These are phyloP conservation scores for Chlamydomonas schloesseri DNA, from an alignment of 139 green algal genomes.

Conservation along the genomic window DNA sequence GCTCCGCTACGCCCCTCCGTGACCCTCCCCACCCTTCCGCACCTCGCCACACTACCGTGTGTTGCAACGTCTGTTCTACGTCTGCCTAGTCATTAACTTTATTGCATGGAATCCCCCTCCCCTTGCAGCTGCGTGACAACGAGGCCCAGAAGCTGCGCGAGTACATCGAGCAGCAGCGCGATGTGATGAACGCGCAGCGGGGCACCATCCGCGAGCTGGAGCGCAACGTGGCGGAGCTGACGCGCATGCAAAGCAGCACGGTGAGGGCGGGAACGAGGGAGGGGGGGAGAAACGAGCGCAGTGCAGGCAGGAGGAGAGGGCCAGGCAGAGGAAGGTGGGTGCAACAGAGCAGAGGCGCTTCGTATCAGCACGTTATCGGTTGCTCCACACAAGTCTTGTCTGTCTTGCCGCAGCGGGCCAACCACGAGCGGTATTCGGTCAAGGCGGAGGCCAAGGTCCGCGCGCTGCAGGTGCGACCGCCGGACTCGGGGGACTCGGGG, in stretches of 20 bases:
- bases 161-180: slow-evolving; percentile 45
- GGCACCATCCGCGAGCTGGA: slow-evolving; percentile 42
- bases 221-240: slow-evolving; percentile 39
- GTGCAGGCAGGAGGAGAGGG: no score
- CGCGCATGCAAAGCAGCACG: background rate
- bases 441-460: slow-evolving; percentile 46
- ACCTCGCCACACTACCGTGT: no score
- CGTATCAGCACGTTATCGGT: no score
- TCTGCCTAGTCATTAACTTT: no score
- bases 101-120: no score
- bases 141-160: slow-evolving; percentile 36
- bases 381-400: no score
- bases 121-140: background rate
- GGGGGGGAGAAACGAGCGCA: background rate
- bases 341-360: no score
- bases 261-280: background rate
- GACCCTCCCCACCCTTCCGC: no score
- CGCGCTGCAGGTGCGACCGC: slow-evolving; percentile 12
- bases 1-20: no score
- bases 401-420: background rate
- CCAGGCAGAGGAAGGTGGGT: no score
- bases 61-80: no score
- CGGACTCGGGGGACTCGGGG: background rate
- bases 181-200: slow-evolving; percentile 25
- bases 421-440: slow-evolving; percentile 30